Conservation (phyloP, 2,329 filamentous ascomycete genomes). For the Fusarium metavorans region DNA sequence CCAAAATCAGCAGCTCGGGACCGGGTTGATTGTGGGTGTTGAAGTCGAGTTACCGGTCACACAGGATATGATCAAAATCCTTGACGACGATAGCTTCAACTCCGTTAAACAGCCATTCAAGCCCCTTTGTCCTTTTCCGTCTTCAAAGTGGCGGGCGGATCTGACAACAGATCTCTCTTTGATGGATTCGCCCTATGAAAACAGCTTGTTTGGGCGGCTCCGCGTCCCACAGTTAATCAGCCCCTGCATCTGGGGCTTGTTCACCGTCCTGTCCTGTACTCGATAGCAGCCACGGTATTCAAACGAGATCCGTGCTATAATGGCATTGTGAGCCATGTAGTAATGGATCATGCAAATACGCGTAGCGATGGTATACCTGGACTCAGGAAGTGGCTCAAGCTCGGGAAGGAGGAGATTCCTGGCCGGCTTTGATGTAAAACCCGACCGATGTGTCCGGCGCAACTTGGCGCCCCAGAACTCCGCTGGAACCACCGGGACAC, state of each 20-base stretch:
- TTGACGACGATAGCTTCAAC: background rate
- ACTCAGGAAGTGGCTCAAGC: background rate
- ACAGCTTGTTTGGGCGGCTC: slow-evolving; percentile 17
- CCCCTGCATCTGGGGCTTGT: slow-evolving; percentile 41
- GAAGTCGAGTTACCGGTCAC: background rate
- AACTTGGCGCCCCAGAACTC: slow-evolving; percentile 18
- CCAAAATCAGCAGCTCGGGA: background rate
- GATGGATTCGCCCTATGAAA: slow-evolving; percentile 31
- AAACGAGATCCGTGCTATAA: background rate
- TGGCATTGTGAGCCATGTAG: background rate
- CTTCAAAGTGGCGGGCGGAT: slow-evolving; percentile 28
- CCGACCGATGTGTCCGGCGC: slow-evolving; percentile 24
- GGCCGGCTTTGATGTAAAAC: background rate
- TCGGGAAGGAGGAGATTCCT: background rate
- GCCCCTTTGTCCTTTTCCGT: background rate
- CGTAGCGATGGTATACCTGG: background rate
- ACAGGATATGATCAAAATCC: background rate
- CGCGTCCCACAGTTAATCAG: slow-evolving; percentile 44
- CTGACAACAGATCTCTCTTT: slow-evolving; percentile 39
- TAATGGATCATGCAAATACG: background rate
- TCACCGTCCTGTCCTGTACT: background rate
- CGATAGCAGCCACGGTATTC: background rate
- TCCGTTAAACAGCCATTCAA: background rate
- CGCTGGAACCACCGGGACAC: slow-evolving; percentile 36
- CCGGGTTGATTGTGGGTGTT: background rate